Percentiles rank a stretch among this genome's conserved stretches.
These are phyloP conservation scores for Sarocladiaceae sp. DNA, from an alignment of 2,329 filamentous ascomycete genomes.

Conservation along the genomic window DNA sequence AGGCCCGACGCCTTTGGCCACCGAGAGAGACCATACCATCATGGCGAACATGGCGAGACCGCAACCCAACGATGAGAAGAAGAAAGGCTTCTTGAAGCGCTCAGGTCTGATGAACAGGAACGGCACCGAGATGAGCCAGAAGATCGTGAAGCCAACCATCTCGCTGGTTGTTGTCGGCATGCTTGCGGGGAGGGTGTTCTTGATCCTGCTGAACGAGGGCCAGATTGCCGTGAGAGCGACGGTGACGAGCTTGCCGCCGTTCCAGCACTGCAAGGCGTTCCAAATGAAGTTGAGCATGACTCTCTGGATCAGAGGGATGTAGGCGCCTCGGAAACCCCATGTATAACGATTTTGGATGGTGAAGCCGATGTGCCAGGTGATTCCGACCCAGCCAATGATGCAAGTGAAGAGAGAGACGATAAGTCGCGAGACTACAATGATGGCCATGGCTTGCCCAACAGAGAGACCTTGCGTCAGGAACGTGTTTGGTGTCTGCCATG, in stretches of 20 bases:
- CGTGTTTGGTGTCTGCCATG: constrained; percentile 41
- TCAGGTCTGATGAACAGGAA: constrained; percentile 43
- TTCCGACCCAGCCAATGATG: constrained; percentile 39
- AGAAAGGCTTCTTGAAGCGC: constrained; percentile 41
- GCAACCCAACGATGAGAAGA: constrained; percentile 35
- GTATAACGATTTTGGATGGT: constrained; percentile 42
- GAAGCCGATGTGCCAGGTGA: constrained; percentile 45
- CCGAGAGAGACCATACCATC: constrained; percentile 39
- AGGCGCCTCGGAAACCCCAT: constrained; percentile 41
- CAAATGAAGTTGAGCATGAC: constrained; percentile 44
- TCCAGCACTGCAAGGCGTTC: constrained; percentile 39
- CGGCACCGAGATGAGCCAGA: constrained; percentile 42
- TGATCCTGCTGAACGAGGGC: constrained; percentile 34
- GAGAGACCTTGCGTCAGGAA: constrained; percentile 41
- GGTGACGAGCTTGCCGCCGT: constrained; percentile 24
- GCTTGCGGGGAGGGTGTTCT: constrained; percentile 35
- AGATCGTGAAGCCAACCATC: constrained; percentile 43
- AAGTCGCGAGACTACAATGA: constrained; percentile 36
- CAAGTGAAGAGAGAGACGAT: constrained; percentile 36
- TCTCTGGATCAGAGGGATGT: constrained; percentile 40
- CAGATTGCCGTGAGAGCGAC: constrained; percentile 11
- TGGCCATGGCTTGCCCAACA: constrained; percentile 38
- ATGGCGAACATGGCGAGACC: constrained; percentile 40
- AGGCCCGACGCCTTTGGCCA: constrained; percentile 36
- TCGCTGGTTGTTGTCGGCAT: constrained; percentile 33